Conservation (phyloP, 768 basidiomycete genomes). For the Tylopilus cervinicoccineus region DNA sequence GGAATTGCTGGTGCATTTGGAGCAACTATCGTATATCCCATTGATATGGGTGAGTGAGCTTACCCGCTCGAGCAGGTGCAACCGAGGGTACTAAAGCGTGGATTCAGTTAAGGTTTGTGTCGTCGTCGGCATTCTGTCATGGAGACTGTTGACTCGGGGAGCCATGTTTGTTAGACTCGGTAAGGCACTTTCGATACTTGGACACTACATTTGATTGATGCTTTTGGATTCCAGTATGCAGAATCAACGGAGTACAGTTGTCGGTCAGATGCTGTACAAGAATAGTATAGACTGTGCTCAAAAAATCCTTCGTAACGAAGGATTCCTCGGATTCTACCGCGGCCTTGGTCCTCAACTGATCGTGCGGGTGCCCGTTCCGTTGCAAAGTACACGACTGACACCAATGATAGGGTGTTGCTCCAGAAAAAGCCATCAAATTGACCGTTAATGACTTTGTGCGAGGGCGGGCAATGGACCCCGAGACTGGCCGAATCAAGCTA, state of each 20-base stretch:
- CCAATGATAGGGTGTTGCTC: conserved; percentile 74
- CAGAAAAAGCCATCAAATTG: conserved; percentile 97
- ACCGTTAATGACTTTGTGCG: conserved; percentile 94
- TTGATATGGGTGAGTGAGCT: conserved; percentile 72
- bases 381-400: conserved; percentile 5
- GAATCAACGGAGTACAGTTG: conserved; percentile 95
- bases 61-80: not conserved
- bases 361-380: conserved; percentile 38
- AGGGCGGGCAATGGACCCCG: conserved; percentile 80
- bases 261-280: conserved; percentile 95
- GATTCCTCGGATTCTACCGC: conserved; percentile 92
- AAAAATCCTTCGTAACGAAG: conserved; percentile 95
- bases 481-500: conserved; percentile 92
- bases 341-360: conserved; percentile 93
- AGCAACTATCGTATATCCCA: conserved; percentile 97
- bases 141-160: conserved; percentile 8
- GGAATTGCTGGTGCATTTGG: conserved; percentile 92
- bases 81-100: conserved; percentile 9
- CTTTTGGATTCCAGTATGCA: conserved; percentile 63
- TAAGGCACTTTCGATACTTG: conserved; percentile 24
- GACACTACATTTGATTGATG: not conserved
- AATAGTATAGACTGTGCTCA: conserved; percentile 92
- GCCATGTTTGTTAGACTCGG: conserved; percentile 48
- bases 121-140: not conserved
- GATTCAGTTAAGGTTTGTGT: conserved; percentile 64